Conservation (phyloP, 1,139 yeast genomes). For the Suhomyces bokatorum region DNA sequence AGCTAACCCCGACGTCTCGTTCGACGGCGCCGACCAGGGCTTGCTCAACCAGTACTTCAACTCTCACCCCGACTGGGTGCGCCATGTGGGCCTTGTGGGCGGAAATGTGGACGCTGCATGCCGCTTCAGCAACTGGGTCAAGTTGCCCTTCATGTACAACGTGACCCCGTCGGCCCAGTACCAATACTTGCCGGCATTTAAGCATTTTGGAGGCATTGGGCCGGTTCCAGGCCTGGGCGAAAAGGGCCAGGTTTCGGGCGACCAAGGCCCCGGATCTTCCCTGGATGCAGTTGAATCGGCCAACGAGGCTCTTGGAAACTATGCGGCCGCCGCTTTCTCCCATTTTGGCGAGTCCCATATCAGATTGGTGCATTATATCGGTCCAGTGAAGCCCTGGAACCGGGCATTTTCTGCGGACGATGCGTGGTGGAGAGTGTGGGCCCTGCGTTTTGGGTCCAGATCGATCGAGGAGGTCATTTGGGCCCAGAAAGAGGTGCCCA, state of each 20-base stretch:
- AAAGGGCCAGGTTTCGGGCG: not conserved
- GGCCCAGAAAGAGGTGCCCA: not conserved
- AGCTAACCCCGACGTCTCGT: constrained; percentile 38
- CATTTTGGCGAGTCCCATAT: constrained; percentile 36
- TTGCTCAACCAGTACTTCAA: constrained; percentile 79
- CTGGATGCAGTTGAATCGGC: constrained; percentile 12
- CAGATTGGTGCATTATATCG: constrained; percentile 78
- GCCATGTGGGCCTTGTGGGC: constrained; percentile 5
- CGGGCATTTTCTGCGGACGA: constrained; percentile 18
- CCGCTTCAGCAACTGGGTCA: constrained; percentile 52
- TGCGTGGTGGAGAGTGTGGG: constrained; percentile 51
- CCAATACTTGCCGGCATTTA: constrained; percentile 79
- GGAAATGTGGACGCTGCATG: constrained; percentile 6
- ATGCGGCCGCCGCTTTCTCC: constrained; percentile 28
- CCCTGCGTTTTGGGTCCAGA: constrained; percentile 29
- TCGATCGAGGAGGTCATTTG: constrained; percentile 15
- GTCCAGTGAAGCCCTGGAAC: constrained; percentile 80
- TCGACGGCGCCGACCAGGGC: constrained; percentile 98
- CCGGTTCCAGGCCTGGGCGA: not conserved
- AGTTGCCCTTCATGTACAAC: constrained; percentile 78
- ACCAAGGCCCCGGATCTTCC: not conserved
- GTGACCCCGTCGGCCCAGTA: constrained; percentile 84
- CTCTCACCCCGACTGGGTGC: constrained; percentile 46
- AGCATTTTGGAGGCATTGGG: constrained; percentile 45
- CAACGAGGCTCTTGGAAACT: constrained; percentile 21